Conservation (phyloP, 2,329 filamentous ascomycete species). For the Metarhizium anisopliae region DNA sequence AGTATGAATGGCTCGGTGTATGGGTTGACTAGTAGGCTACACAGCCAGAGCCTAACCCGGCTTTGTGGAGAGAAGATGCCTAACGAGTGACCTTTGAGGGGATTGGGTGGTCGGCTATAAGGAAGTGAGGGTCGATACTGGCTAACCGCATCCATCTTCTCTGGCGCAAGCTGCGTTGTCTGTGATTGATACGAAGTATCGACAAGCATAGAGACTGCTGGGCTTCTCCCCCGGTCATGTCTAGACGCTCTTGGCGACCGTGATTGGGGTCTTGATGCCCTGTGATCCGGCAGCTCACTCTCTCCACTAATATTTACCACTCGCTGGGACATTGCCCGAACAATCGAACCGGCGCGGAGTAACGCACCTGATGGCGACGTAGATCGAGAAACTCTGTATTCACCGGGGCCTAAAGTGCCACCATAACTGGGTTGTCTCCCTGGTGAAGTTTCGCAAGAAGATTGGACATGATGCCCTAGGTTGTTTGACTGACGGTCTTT, state of each 20-base stretch:
- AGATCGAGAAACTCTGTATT: conserved; percentile 49
- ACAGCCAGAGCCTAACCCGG: conserved; percentile 62
- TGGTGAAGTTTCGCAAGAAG: conserved; percentile 33
- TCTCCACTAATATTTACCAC: conserved; percentile 97
- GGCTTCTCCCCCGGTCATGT: conserved; percentile 17
- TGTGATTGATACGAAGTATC: conserved; percentile 46
- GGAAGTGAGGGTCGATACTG: conserved; percentile 4
- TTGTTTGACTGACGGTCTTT: conserved; percentile 44
- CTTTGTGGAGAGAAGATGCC: conserved; percentile 78
- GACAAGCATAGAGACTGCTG: conserved; percentile 25
- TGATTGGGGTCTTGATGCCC: conserved; percentile 51
- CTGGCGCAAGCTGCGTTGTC: conserved; percentile 30
- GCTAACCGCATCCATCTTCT: conserved; percentile 30
- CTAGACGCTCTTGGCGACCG: conserved; percentile 41
- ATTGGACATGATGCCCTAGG: conserved; percentile 47
- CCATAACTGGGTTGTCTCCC: conserved; percentile 49
- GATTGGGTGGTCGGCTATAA: conserved; percentile 44
- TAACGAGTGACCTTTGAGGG: conserved; percentile 75
- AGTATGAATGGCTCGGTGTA: conserved; percentile 81
- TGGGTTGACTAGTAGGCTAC: conserved; percentile 78
- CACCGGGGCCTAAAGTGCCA: conserved; percentile 42
- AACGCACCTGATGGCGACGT: conserved; percentile 56
- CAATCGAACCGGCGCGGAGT: conserved; percentile 62
- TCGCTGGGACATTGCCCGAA: conserved; percentile 86
- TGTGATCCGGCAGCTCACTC: conserved; percentile 70